These are phyloP conservation scores for Calcarisporium arbuscula DNA, from an alignment of 2,329 filamentous ascomycete species.

Conservation along the genomic window DNA sequence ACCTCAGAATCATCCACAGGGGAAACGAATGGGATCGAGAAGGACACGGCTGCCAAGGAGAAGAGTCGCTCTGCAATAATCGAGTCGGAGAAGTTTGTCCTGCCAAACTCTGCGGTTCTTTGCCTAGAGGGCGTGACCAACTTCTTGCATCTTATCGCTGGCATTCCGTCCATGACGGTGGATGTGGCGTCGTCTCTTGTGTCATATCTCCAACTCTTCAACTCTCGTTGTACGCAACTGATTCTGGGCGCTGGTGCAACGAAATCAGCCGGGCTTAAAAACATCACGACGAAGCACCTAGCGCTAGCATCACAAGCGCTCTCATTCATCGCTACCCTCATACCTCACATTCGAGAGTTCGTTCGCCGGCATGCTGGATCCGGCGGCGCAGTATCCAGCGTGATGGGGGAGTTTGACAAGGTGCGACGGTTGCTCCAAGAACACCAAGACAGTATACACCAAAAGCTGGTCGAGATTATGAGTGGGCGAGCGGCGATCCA, in stretches of 20 bases:
- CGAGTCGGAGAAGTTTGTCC: conserved; percentile 77
- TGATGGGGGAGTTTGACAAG: conserved; percentile 85
- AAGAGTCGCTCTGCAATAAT: conserved; percentile 69
- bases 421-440: conserved; percentile 78
- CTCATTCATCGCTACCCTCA: conserved; percentile 77
- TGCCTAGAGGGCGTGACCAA: conserved; percentile 76
- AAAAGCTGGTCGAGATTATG: conserved; percentile 93
- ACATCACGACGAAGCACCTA: conserved; percentile 93
- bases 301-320: conserved; percentile 86
- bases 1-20: conserved; percentile 25
- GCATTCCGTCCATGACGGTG: conserved; percentile 81
- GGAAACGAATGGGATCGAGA: conserved; percentile 44
- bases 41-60: conserved; percentile 51
- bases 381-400: conserved; percentile 43
- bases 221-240: conserved; percentile 91
- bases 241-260: conserved; percentile 94
- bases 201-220: conserved; percentile 87
- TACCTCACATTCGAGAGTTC: conserved; percentile 88
- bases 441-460: conserved; percentile 84
- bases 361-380: conserved; percentile 66
- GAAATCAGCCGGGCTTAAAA: conserved; percentile 80
- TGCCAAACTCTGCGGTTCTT: conserved; percentile 75
- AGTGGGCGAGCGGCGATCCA: conserved; percentile 67
- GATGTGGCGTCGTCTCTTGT: conserved; percentile 76
- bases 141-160: conserved; percentile 75